phyloP scores from a whole-genome alignment of 257 asterid species.

The Thymus mandschuricus region DNA sequence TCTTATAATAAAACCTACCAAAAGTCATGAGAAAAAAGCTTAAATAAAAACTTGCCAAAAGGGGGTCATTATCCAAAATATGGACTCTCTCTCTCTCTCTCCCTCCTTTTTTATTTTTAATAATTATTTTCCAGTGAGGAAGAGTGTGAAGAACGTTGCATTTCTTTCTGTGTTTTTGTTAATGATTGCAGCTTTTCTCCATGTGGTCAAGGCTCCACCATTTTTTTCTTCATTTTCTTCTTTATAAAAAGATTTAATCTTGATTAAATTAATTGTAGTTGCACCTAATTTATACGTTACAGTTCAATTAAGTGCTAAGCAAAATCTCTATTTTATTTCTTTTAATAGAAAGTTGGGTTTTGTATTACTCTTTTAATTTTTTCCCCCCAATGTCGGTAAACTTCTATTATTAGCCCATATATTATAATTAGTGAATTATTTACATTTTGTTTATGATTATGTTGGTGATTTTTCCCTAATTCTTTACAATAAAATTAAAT shows the following conservation, averaged over 20 bases:
- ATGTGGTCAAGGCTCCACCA: conserved; percentile 53
- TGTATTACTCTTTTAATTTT: neutral
- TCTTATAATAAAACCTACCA: neutral
- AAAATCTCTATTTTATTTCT: neutral
- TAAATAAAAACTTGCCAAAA: neutral
- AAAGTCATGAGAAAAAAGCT: neutral
- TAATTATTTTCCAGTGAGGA: neutral
- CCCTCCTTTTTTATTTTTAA: too few relatives aligned
- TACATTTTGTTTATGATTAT: neutral
- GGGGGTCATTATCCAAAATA: conserved; percentile 8
- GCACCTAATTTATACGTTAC: conserved; percentile 36
- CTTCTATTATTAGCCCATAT: neutral
- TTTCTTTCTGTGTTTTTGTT: conserved; percentile 17
- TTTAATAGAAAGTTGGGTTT: neutral
- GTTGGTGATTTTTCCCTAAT: neutral
- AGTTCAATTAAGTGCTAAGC: conserved; percentile 15
- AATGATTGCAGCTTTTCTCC: conserved; percentile 40
- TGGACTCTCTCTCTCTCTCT: neutral
- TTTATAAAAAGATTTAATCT: conserved; percentile 23
- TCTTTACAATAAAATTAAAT: neutral
- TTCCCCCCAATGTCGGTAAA: too few relatives aligned
- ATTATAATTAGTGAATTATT: neutral
- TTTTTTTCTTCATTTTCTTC: neutral
- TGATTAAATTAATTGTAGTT: conserved; percentile 27
- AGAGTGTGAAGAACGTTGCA: conserved; percentile 33